These are phyloP conservation scores for Eimeria acervulina DNA, from an alignment of 169 alveolate genomes.

Conservation along the genomic window DNA sequence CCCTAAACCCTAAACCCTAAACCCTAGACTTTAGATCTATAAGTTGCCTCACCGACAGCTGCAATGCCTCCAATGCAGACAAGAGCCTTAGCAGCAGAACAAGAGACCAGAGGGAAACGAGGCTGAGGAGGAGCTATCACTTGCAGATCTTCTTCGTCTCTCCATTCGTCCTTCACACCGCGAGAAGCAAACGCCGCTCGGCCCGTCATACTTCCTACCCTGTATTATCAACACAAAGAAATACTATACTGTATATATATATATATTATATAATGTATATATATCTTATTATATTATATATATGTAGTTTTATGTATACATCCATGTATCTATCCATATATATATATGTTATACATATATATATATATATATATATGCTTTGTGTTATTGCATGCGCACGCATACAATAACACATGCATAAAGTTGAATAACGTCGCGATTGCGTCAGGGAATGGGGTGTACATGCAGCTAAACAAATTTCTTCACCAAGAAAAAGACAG, in stretches of 20 bases:
- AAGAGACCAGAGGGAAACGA: conserved; percentile 1
- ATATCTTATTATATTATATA: too few relatives aligned
- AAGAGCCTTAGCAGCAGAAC: conserved; percentile 22
- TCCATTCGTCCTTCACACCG: neutral
- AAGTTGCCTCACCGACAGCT: neutral
- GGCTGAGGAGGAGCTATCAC: neutral
- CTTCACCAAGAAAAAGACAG: neutral
- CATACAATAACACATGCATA: too few relatives aligned
- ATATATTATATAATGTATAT: too few relatives aligned
- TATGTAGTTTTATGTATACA: too few relatives aligned
- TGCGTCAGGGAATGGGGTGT: too few relatives aligned
- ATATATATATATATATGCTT: too few relatives aligned
- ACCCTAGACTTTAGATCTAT: neutral
- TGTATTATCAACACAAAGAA: neutral
- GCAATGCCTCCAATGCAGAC: conserved; percentile 20
- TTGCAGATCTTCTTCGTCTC: neutral
- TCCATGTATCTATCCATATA: too few relatives aligned
- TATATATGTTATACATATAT: too few relatives aligned
- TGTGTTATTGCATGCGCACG: too few relatives aligned
- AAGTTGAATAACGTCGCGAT: too few relatives aligned
- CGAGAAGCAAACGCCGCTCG: conserved; percentile 27
- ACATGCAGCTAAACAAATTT: too few relatives aligned
- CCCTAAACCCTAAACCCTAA: conserved; percentile 3
- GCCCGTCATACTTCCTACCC: neutral
- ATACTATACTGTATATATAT: too few relatives aligned